Evolutionary conservation across 1,139 yeast genomes (phyloP), one percentile per base, ranked within the genome.

Genomic region (Schwanniomyces etchellsii): DNA sequence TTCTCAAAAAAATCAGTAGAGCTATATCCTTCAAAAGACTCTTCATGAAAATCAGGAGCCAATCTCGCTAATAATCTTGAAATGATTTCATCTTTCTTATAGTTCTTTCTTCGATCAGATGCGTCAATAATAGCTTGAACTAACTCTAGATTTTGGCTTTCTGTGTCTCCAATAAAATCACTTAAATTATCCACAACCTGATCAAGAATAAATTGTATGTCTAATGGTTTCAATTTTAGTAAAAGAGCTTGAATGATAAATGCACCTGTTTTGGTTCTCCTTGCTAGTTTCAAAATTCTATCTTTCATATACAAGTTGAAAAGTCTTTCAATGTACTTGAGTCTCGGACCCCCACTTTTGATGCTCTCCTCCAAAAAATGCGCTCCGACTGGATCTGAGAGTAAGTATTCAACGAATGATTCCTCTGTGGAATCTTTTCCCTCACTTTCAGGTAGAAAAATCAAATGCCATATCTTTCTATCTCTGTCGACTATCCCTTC

Each of bases 361-460:
- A 89, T 65, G 14, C 78, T 71, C 13, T 80, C 70, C 55, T 89
- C 89, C 26, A 89, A 64, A 60, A 89, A 88, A 57, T 88, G 96
- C 1, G 95, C 81, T 1, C 97, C 98, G 11, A 88, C 86, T 1
- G 95, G 69, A 48, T 89, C 96, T 5, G 93, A 79, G 30, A 89
- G 60, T 35, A 89, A 64, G 49, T 83, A 83, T 50, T 88, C 96
- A 24, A 88, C 81, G 52, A 82, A 88, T 1, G 91, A 75, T 40
- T 76, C 88, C 51, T 88, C 95, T 35, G 77, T 73, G 0, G 75
- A 43, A 35, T 81, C 79, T 33, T 61, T 70, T 16, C 64, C 77
- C 7, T 64, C 72, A 7, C 57, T 55, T 21, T 63, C 66, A 32
- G 52, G 45, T 35, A 60, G 51, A 52, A 76, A 74, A 5, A 74